Base-by-base conservation (phyloP, 805 yeast genomes). In the Saturnispora bothae region DNA sequence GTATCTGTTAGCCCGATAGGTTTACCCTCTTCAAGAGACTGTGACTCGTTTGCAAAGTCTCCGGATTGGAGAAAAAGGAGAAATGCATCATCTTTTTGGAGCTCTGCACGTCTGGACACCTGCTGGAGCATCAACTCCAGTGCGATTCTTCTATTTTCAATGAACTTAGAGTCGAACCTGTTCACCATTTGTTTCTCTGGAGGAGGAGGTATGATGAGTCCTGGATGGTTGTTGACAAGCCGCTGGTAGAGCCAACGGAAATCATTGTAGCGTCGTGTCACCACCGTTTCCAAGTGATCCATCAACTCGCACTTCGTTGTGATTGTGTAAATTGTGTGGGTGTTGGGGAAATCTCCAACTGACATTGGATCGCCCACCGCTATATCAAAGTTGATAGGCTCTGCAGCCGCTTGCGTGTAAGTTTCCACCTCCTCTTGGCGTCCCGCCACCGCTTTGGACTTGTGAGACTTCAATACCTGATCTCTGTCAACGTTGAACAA, bases 201-300 rank as follows among this genome's bases (percentile, higher is more conserved):
- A 4, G 97, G 96, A 1, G 97, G 95, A 1, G 98, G 97, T 18
- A 92, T 77, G 27, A 92, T 78, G 42, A 70, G 68, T 1, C 98
- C 98, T 26, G 95, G 94, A 53, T 92, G 86, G 48, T 80, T 83
- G 50, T 74, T 72, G 51, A 82, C 83, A 19, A 92, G 64, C 49
- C 88, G 95, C 47, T 83, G 84, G 57, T 86, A 89, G 10, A 92
- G 66, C 97, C 97, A 89, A 43, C 95, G 65, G 59, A 92, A 89
- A 57, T 92, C 98, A 38, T 78, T 74, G 58, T 89, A 92, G 47
- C 98, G 70, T 54, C 98, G 68, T 4, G 84, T 72, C 0, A 88
- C 96, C 9, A 66, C 61, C 0, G 68, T 61, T 34, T 70, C 76
- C 8, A 60, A 53, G 28, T 38, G 51, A 41, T 44, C 47, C 12